phyloP scores from a whole-genome alignment of 495 filamentous ascomycete genomes.

The Xylaria acuta region DNA sequence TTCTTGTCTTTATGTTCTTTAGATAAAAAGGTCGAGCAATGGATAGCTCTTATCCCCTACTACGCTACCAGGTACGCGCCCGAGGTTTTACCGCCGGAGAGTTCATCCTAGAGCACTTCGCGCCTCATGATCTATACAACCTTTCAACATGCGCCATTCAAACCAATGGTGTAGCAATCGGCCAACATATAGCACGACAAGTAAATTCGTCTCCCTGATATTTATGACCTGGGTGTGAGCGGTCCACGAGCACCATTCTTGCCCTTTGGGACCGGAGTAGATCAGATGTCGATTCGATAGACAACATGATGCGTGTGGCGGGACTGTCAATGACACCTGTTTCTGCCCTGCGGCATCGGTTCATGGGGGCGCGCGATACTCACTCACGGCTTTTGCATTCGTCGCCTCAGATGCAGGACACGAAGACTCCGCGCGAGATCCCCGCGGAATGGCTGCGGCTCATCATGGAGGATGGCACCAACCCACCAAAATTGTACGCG shows the following conservation, averaged over 20 bases:
- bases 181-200: neutral
- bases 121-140: neutral
- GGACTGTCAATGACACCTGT: neutral
- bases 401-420: constrained; percentile 2
- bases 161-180: neutral
- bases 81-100: constrained; percentile 24
- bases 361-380: neutral
- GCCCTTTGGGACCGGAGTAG: neutral
- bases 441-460: constrained; percentile 33
- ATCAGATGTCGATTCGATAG: neutral
- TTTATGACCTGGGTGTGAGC: neutral
- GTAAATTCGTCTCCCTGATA: neutral
- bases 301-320: constrained; percentile 12
- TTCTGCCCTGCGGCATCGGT: neutral
- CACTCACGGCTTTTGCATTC: constrained; percentile 7
- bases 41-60: too few species aligned
- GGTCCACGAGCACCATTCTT: neutral
- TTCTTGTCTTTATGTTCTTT: neutral
- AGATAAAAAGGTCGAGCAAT: neutral
- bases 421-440: neutral
- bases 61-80: neutral
- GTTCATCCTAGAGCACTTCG: neutral
- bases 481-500: constrained; percentile 41
- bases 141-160: neutral
- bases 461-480: constrained; percentile 29